Evolutionary conservation across 208 protist species (phyloP).

Genomic region (Crithidia expoeki): DNA sequence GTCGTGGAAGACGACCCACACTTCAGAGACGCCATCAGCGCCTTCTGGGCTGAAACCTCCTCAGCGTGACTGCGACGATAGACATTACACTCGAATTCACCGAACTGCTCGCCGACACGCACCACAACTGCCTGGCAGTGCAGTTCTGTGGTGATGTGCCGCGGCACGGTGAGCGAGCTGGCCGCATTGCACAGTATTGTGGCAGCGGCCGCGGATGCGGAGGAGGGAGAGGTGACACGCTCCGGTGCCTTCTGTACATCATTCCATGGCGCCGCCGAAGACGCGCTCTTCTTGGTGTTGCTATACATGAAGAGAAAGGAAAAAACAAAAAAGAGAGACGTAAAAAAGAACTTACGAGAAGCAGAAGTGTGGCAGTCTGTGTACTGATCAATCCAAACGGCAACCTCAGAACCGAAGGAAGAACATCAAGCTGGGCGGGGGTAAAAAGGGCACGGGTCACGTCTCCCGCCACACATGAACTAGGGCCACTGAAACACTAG

Average conservation of each 20-base stretch:
- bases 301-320: slow-evolving; percentile 14
- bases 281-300: background rate
- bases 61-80: background rate
- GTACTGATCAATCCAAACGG: no score
- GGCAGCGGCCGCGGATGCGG: slow-evolving; percentile 1
- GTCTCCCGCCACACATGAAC: no score
- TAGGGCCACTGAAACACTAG: no score
- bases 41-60: slow-evolving; percentile 2
- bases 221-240: slow-evolving; percentile 19
- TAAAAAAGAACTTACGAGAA: slow-evolving; percentile 2
- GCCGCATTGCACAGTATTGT: background rate
- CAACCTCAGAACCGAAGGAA: no score
- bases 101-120: slow-evolving; percentile 87
- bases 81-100: slow-evolving; percentile 82
- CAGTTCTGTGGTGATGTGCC: slow-evolving; percentile 33
- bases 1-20: background rate
- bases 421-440: no score
- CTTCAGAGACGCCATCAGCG: background rate
- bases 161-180: background rate
- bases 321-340: slow-evolving; percentile 13
- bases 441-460: no score
- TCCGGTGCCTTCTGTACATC: slow-evolving; percentile 36
- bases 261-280: background rate
- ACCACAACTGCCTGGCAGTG: slow-evolving; percentile 84
- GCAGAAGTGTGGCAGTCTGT: background rate